Conservation (phyloP, 2,329 filamentous ascomycete genomes). For the Colletotrichum noveboracense region DNA sequence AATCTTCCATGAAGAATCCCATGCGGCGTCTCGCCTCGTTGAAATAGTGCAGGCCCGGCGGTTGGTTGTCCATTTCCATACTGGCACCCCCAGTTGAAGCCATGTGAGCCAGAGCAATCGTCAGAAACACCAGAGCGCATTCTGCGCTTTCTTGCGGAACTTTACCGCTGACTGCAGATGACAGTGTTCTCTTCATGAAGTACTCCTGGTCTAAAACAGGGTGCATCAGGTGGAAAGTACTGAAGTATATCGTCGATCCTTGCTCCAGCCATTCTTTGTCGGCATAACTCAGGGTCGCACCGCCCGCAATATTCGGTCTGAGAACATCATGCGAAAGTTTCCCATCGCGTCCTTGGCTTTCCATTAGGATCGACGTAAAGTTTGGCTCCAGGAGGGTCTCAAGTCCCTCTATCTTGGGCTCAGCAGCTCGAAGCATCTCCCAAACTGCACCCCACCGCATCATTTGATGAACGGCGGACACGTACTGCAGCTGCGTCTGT, state of each 20-base stretch:
- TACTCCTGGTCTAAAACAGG: constrained; percentile 63
- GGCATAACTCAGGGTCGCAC: background rate
- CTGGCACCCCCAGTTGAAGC: constrained; percentile 49
- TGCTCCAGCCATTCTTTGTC: constrained; percentile 49
- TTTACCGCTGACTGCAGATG: constrained; percentile 48
- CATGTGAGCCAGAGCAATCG: constrained; percentile 64
- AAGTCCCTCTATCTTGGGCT: constrained; percentile 1
- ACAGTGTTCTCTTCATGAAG: constrained; percentile 54
- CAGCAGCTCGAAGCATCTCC: constrained; percentile 11
- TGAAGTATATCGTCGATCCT: constrained; percentile 61
- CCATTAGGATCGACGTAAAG: constrained; percentile 2
- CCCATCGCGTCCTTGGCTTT: background rate
- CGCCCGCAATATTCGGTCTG: background rate
- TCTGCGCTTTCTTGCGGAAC: constrained; percentile 51
- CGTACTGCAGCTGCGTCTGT: constrained; percentile 8
- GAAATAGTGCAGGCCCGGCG: constrained; percentile 64
- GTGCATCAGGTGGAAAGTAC: constrained; percentile 62
- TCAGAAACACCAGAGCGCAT: constrained; percentile 59
- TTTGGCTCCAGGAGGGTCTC: background rate
- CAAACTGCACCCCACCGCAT: constrained; percentile 20
- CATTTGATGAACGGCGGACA: constrained; percentile 12
- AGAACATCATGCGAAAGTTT: background rate
- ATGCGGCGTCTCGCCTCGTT: constrained; percentile 67
- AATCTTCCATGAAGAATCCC: constrained; percentile 60
- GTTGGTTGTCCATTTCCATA: constrained; percentile 45